Evolutionary conservation across 1,139 yeast genomes (phyloP), one percentile per base, ranked within the genome.

Genomic region (Candida sanyaensis): DNA sequence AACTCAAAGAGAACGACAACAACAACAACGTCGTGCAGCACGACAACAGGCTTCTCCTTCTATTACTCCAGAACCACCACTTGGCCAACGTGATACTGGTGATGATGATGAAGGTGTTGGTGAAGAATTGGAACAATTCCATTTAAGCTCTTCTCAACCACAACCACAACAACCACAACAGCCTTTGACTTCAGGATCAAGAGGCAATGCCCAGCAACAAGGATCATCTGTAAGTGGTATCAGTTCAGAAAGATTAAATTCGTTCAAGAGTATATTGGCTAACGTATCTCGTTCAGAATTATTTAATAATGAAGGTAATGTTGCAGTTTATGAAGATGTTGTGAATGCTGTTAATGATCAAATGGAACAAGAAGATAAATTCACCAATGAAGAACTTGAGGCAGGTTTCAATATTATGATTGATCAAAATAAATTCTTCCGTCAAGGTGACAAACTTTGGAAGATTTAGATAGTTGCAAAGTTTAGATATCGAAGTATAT

Each of bases 341-440:
- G 61, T 73, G 8, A 74, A 65, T 21, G 69, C 70, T 34, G 63
- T 84, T 39, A 84, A 84, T 59, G 78, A 71, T 47, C 73, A 70
- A 42, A 64, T 86, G 43, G 73, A 81, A 5, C 86, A 81, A 55
- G 92, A 86, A 58, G 91, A 86, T 42, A 66, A 69, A 42, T 87
- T 83, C 60, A 66, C 72, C 11, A 60, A 62, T 4, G 67, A 61
- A 5, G 95, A 87, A 63, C 76, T 80, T 48, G 61, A 65, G 28
- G 77, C 79, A 17, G 91, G 85, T 21, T 65, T 86, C 45, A 64
- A 64, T 29, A 67, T 66, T 46, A 71, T 87, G 79, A 77, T 75
- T 43, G 72, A 68, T 5, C 82, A 81, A 55, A 83, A 83, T 56
- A 77, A 82, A 58, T 62, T 86, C 46, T 80, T 83, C 81, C 61